Conservation (phyloP, 306 rosid species). For the Pyrus pyrifolia region DNA sequence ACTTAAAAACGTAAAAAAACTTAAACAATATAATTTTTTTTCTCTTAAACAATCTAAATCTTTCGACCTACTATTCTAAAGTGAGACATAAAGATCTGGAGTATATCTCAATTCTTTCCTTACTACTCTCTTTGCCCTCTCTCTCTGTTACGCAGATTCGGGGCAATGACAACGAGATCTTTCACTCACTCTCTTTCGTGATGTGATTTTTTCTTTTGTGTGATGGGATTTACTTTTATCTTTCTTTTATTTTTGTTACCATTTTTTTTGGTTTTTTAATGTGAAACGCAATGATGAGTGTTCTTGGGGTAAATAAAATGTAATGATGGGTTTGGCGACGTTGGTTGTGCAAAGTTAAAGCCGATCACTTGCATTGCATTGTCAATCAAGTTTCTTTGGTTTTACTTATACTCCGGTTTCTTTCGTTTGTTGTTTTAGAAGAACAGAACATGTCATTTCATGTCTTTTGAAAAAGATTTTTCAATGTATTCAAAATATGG, state of each 20-base stretch:
- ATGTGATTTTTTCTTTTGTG: not conserved
- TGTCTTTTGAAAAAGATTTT: too few relatives aligned
- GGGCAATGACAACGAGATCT: conserved; percentile 11
- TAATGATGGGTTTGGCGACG: not conserved
- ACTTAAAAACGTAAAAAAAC: too few relatives aligned
- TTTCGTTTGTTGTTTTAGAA: too few relatives aligned
- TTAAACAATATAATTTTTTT: too few relatives aligned
- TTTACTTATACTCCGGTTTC: not conserved
- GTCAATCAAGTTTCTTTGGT: not conserved
- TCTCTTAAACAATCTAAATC: not conserved
- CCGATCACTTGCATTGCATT: not conserved
- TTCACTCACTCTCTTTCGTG: not conserved
- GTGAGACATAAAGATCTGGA: too few relatives aligned
- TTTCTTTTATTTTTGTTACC: not conserved
- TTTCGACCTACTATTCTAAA: too few relatives aligned
- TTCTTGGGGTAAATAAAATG: not conserved
- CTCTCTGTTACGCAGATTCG: conserved; percentile 1
- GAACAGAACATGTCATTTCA: too few relatives aligned
- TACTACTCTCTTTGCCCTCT: not conserved
- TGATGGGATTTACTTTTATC: not conserved
- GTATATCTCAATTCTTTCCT: not conserved
- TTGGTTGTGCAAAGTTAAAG: not conserved
- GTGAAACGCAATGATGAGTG: not conserved
- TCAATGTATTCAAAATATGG: too few relatives aligned
- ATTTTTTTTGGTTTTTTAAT: not conserved